Evolutionary conservation across 495 filamentous ascomycete species (phyloP).

Genomic region (Xylaria venustula): DNA sequence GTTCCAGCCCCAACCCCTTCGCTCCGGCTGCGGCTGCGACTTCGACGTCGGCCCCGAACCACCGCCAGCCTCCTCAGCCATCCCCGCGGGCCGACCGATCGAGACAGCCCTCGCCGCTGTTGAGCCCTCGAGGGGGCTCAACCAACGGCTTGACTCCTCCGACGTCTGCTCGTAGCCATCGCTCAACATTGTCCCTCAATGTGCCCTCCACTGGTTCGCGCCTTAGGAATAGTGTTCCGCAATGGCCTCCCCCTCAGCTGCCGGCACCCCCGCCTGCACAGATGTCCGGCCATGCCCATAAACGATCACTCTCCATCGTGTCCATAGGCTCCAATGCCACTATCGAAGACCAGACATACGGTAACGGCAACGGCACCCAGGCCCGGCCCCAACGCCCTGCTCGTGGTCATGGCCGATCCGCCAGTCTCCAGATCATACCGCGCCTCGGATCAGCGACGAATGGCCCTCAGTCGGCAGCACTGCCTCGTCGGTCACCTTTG

Average conservation of each 20-base stretch:
- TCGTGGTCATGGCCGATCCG: conserved; percentile 73
- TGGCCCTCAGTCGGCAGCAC: conserved; percentile 39
- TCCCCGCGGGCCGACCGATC: conserved; percentile 37
- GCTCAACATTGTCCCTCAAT: conserved; percentile 58
- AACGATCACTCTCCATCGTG: conserved; percentile 89
- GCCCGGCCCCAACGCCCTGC: conserved; percentile 45
- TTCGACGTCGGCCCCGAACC: conserved; percentile 22
- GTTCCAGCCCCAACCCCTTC: no score
- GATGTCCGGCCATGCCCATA: conserved; percentile 45
- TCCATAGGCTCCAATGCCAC: conserved; percentile 74
- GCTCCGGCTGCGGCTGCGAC: no score
- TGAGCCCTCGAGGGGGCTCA: conserved; percentile 30
- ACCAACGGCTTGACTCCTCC: conserved; percentile 40
- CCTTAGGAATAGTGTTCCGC: conserved; percentile 28
- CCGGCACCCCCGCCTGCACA: conserved; percentile 27
- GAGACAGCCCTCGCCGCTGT: conserved; percentile 40
- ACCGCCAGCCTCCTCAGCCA: conserved; percentile 31
- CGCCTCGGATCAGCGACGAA: conserved; percentile 36
- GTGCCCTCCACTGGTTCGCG: conserved; percentile 46
- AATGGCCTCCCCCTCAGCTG: conserved; percentile 29
- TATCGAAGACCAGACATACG: conserved; percentile 36
- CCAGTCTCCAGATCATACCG: conserved; percentile 77
- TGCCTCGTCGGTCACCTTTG: conserved; percentile 34
- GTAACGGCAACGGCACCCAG: conserved; percentile 17
- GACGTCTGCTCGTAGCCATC: conserved; percentile 47